These are phyloP conservation scores for Sequoia sempervirens DNA, from an alignment of 75 land plant species.

Conservation along the genomic window DNA sequence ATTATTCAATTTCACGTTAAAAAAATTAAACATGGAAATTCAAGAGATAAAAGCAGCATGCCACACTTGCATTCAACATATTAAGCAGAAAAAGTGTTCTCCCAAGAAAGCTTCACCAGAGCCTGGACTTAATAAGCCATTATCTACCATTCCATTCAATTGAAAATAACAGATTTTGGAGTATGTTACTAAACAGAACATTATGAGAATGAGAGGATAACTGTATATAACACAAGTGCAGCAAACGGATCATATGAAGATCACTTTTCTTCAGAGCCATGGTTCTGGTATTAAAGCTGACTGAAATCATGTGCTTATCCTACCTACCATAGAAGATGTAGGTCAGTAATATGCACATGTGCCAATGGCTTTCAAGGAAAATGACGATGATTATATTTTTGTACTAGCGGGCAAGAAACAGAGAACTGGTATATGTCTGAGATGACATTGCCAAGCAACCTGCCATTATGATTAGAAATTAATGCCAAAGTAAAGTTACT, in stretches of 20 bases:
- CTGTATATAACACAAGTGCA: neutral
- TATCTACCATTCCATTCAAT: neutral
- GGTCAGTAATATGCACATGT: neutral
- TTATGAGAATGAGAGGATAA: neutral
- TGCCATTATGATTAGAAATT: neutral
- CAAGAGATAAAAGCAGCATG: neutral
- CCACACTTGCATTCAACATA: neutral
- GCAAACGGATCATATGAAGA: neutral
- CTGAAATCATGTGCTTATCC: neutral
- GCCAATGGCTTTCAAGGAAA: neutral
- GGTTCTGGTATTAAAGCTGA: neutral
- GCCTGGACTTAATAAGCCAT: neutral
- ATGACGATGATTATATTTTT: neutral
- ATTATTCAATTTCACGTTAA: neutral
- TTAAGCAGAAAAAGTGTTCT: neutral
- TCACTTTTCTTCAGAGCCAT: neutral
- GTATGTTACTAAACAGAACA: neutral
- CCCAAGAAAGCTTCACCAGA: neutral
- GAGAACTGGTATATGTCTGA: neutral
- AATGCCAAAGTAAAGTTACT: conserved; percentile 1
- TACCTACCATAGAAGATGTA: neutral
- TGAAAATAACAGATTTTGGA: neutral
- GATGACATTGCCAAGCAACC: neutral
- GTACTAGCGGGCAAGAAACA: neutral
- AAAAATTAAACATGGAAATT: neutral